Conservation (phyloP, 305 asterid genomes). For the Solanum hybrid region DNA sequence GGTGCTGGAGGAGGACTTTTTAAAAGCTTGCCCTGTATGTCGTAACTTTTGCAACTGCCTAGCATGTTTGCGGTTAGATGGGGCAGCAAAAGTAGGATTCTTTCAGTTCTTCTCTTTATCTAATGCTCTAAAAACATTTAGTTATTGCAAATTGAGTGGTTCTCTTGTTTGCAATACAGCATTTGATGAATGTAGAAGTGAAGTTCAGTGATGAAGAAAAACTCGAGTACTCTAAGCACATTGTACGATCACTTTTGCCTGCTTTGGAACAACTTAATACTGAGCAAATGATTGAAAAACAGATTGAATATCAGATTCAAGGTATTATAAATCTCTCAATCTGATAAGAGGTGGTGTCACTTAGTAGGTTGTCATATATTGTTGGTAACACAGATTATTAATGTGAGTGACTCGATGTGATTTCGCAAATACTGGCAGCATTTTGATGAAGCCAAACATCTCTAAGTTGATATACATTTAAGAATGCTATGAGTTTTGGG, state of each 20-base stretch:
- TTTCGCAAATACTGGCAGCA: neutral
- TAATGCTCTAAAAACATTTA: conserved; percentile 4
- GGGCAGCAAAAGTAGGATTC: conserved; percentile 25
- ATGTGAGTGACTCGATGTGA: neutral
- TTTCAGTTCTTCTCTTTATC: neutral
- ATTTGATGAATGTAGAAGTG: conserved; percentile 12
- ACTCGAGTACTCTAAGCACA: conserved; percentile 33
- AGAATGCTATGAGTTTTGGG: neutral
- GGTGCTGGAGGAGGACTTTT: conserved; percentile 42
- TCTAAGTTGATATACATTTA: neutral
- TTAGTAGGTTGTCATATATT: neutral
- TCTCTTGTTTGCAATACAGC: conserved; percentile 12
- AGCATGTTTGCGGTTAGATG: conserved; percentile 57
- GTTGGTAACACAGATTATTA: neutral
- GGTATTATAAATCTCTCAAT: conserved; percentile 18
- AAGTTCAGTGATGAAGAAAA: conserved; percentile 15
- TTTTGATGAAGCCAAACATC: neutral
- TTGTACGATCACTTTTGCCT: conserved; percentile 37
- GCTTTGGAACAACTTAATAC: conserved; percentile 31
- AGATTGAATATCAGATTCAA: conserved; percentile 37
- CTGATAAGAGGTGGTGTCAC: neutral
- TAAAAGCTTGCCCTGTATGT: conserved; percentile 65
- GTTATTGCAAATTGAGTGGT: neutral
- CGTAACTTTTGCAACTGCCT: conserved; percentile 53
- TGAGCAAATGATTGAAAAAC: conserved; percentile 44